Evolutionary conservation across 2,329 filamentous ascomycete species (phyloP), one percentile per base, ranked within the genome.

Genomic region (Onygenales sp.): DNA sequence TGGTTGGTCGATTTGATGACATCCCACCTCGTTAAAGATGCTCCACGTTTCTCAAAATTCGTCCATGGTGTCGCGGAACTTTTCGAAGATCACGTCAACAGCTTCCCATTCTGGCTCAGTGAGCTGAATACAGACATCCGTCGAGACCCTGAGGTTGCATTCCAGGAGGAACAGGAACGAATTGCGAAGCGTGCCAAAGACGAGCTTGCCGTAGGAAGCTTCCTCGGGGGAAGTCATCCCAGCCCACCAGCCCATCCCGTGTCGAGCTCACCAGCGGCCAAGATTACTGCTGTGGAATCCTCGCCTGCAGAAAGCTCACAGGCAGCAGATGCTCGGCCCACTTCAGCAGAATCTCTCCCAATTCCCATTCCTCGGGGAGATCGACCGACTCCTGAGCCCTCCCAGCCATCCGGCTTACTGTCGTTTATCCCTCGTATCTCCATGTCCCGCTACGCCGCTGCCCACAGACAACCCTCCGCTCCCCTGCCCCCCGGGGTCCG

Each of bases 81-180:
- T 2, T 97, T 97, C 61, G 93, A 97, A 64, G 89, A 98, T 69
- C 83, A 95, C 64, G 91, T 98, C 69, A 97, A 97, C 72, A 91
- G 83, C 58, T 84, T 97, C 64, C 93, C 93, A 11, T 96, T 97
- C 75, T 98, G 93, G 93, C 80, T 97, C 36, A 86, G 86, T 63
- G 87, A 95, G 58, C 78, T 97, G 43, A 92, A 96, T 66, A 88
- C 82, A 35, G 93, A 98, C 66, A 98, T 98, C 65, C 85, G 92
- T 60, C 89, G 88, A 66, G 91, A 97, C 66, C 93, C 93, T 0
- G 87, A 93, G 67, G 80, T 82, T 58, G 92, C 92, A 0, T 96
- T 95, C 66, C 87, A 94, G 59, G 86, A 93, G 63, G 91, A 97
- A 68, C 90, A 95, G 68, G 84, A 92, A 68, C 83, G 86, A 55